Base-by-base conservation (phyloP, 257 asterid genomes). In the Petunia axillaris region DNA sequence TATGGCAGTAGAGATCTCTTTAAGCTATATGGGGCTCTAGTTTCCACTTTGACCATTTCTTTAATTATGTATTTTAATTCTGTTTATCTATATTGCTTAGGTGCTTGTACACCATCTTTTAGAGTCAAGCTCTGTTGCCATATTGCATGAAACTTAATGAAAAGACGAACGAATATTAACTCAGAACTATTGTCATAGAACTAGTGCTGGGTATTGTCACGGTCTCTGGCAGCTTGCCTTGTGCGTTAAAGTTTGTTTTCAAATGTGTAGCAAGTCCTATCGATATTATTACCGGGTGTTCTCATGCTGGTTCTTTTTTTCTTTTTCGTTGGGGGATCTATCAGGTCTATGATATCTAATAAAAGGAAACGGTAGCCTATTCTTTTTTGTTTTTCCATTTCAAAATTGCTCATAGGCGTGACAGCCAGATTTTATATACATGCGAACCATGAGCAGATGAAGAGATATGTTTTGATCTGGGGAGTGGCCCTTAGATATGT, bases 371-470 rank as follows among this genome's bases (percentile, higher is more conserved):
- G 35, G 44, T 6, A 71, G 59, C 58, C 6, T 35, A 35, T 71
- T 35, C 35, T 64, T 5, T 39, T 3, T 13, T 38, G 25, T 16
- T 25, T 38, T 1, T 35, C 57, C 44, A 48, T 44, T 35, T 35
- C 8, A 73, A 50, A 25, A 44, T 35, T 73, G 62, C 36, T 5
- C 48, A 50, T 11, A 9, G 13, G 44, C 11, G 13, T 71, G 62
- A 71, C 46, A 50, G 6, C 46, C 77, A 73, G 62, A 73, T 73
- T 73, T 48, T 48, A 73, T 73, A 38, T 11, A 11, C 6, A 6
- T 50, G 62, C 4, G 60, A 14, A 55, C 1, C 60, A 71, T 35
- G 60, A 11, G 44, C 60, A 15, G 5, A 57, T 57, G 1, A 15
- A 57, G 63, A 4, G 63, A 15, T 57, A 57, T 57, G 3, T 57